phyloP scores from a whole-genome alignment of 371 early-diverging fungal species.

The Apophysomyces variabilis region DNA sequence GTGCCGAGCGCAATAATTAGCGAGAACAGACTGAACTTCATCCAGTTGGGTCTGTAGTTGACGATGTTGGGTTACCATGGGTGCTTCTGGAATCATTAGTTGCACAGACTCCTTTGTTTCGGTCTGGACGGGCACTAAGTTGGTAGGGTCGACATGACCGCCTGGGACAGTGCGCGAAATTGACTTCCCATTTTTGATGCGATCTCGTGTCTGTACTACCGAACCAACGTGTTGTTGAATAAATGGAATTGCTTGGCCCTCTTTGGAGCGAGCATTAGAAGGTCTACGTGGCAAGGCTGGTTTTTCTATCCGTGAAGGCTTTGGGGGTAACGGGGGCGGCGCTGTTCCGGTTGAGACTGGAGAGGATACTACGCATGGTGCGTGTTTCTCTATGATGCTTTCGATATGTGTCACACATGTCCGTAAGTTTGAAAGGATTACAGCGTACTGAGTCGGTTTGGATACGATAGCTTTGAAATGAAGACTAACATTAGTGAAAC shows the following conservation, averaged over 20 bases:
- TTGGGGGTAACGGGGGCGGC: conserved; percentile 29
- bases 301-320: conserved; percentile 26
- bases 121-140: conserved; percentile 9
- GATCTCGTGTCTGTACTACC: conserved; percentile 7
- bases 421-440: conserved; percentile 24
- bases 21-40: conserved; percentile 20
- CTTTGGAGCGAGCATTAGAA: not conserved
- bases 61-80: conserved; percentile 31
- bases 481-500: not conserved
- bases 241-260: not conserved
- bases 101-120: not conserved
- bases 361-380: conserved; percentile 10
- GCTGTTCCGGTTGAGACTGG: conserved; percentile 6
- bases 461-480: conserved; percentile 29
- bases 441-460: conserved; percentile 23
- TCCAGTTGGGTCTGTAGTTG: conserved; percentile 35
- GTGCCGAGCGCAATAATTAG: conserved; percentile 6
- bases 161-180: not conserved
- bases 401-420: conserved; percentile 30
- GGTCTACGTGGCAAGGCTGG: conserved; percentile 26
- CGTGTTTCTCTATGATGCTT: conserved; percentile 29
- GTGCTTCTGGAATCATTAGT: conserved; percentile 39
- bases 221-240: conserved; percentile 4
- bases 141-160: conserved; percentile 8
- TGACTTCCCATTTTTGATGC: conserved; percentile 11